Conservation (phyloP, 805 yeast genomes). For the Candida patagonica region DNA sequence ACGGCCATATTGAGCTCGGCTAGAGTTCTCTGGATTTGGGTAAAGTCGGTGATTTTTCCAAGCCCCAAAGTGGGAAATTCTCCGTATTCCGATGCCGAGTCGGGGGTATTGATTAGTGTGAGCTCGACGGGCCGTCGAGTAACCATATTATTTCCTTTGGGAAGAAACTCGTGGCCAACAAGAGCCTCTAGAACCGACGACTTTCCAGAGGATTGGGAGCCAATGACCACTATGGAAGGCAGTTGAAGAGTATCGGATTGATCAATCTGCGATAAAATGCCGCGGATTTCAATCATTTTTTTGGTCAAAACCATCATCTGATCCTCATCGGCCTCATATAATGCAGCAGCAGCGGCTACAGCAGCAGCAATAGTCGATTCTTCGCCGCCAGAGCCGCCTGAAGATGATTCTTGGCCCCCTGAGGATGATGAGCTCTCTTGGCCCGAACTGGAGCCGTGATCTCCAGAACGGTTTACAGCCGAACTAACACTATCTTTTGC, state of each 20-base stretch:
- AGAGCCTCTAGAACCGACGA: conserved; percentile 92
- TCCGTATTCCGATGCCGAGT: conserved; percentile 71
- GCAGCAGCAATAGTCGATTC: conserved; percentile 49
- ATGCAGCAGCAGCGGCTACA: conserved; percentile 41
- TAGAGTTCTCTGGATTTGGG: conserved; percentile 78
- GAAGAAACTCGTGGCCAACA: conserved; percentile 96
- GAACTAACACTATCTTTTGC: conserved; percentile 45
- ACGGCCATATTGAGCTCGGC: conserved; percentile 89
- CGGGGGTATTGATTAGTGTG: conserved; percentile 83
- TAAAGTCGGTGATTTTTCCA: conserved; percentile 76
- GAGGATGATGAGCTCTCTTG: conserved; percentile 27
- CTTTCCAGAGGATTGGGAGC: conserved; percentile 96
- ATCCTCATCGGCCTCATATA: conserved; percentile 43
- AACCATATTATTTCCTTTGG: conserved; percentile 97
- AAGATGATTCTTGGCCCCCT: conserved; percentile 15
- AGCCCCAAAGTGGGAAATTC: conserved; percentile 87
- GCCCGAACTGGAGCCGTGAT: conserved; percentile 14
- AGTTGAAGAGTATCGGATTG: conserved; percentile 67
- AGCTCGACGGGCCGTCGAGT: conserved; percentile 95
- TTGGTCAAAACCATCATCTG: conserved; percentile 85
- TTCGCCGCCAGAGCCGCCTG: conserved; percentile 24
- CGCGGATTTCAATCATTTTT: conserved; percentile 94
- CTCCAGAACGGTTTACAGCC: conserved; percentile 12
- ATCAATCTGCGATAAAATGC: conserved; percentile 66
- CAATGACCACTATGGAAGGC: conserved; percentile 94